phyloP scores from a whole-genome alignment of 129 eudicot genomes.

The Centella asiatica region DNA sequence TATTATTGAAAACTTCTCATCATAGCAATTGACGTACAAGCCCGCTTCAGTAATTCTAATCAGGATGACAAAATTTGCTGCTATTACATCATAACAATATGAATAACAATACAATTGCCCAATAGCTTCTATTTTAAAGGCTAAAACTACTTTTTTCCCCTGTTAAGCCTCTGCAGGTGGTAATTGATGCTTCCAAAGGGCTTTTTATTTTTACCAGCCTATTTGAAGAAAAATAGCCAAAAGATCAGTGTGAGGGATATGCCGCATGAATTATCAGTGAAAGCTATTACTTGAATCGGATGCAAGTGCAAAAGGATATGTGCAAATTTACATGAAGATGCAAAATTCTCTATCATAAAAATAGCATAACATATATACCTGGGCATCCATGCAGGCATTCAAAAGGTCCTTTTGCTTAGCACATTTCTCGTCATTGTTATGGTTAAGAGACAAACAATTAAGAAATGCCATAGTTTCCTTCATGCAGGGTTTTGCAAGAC shows the following conservation, averaged over 20 bases:
- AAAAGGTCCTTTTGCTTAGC: constrained; percentile 41
- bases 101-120: background rate
- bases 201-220: constrained; percentile 38
- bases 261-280: background rate
- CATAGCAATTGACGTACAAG: no score
- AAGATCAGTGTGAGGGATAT: background rate
- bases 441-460: constrained; percentile 45
- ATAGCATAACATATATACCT: constrained; percentile 24
- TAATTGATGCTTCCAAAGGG: constrained; percentile 55
- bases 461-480: constrained; percentile 51
- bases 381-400: constrained; percentile 59
- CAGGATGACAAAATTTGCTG: background rate
- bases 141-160: constrained; percentile 35
- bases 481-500: constrained; percentile 45
- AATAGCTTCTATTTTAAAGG: background rate
- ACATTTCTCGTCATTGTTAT: constrained; percentile 41
- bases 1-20: no score
- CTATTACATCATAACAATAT: background rate
- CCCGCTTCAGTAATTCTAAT: no score
- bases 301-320: background rate
- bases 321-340: background rate
- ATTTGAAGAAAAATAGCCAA: background rate
- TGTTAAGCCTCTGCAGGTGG: constrained; percentile 62
- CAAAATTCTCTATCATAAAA: no score
- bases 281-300: background rate